These are phyloP conservation scores for Protomyces lactucae-debilis DNA, from an alignment of 1,139 yeast genomes.

Conservation along the genomic window DNA sequence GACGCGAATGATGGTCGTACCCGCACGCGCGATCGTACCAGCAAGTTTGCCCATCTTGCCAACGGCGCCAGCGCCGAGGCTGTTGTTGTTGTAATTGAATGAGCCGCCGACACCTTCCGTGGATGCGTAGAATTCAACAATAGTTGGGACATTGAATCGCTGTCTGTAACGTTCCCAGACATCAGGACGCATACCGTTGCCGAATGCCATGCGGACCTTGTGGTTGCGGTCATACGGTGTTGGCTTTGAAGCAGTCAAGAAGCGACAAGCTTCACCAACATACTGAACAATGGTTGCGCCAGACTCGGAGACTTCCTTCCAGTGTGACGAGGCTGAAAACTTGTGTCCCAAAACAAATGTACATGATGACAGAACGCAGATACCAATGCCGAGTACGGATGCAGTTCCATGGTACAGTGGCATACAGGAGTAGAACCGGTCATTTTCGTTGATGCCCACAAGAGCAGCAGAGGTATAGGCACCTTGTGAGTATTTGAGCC, in stretches of 20 bases:
- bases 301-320: conserved; percentile 78
- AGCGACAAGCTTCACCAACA: conserved; percentile 94
- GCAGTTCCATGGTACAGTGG: conserved; percentile 96
- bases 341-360: conserved; percentile 73
- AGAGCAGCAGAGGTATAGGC: conserved; percentile 68
- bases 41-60: conserved; percentile 72
- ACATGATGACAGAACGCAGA: conserved; percentile 51
- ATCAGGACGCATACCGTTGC: conserved; percentile 90
- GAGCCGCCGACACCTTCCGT: conserved; percentile 91
- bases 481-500: conserved; percentile 69
- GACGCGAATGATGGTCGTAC: conserved; percentile 20
- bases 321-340: conserved; percentile 77
- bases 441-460: conserved; percentile 52
- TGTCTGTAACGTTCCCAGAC: conserved; percentile 78
- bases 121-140: conserved; percentile 92
- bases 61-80: conserved; percentile 83
- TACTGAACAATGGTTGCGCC: conserved; percentile 81
- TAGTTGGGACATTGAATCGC: conserved; percentile 65
- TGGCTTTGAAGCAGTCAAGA: conserved; percentile 59
- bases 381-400: conserved; percentile 52
- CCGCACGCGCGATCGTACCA: conserved; percentile 36
- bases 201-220: conserved; percentile 67
- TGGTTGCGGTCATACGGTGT: conserved; percentile 66
- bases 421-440: conserved; percentile 83
- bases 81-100: conserved; percentile 74